Percentiles rank a stretch among this genome's conserved stretches.
These are phyloP conservation scores for Flaveria linearis DNA, from an alignment of 129 eudicot species.

Conservation along the genomic window DNA sequence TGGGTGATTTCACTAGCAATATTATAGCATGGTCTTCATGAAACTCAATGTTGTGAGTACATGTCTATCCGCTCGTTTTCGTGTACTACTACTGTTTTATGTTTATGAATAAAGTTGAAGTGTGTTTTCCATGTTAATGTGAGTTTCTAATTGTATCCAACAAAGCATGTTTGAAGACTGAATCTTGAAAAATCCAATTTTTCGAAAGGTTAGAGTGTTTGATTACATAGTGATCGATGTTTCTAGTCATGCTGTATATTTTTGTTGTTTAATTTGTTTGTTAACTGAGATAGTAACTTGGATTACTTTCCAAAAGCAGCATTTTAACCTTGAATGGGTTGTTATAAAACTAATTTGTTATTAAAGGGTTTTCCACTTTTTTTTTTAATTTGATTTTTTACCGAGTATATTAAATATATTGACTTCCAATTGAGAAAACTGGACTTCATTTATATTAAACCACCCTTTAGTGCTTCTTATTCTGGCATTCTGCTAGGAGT, in stretches of 20 bases:
- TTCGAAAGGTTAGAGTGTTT: slow-evolving; percentile 5
- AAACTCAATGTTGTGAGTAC: slow-evolving; percentile 30
- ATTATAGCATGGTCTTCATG: slow-evolving; percentile 28
- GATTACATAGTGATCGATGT: background rate
- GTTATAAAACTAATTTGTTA: no score
- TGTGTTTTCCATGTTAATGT: slow-evolving; percentile 30
- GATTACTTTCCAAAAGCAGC: background rate
- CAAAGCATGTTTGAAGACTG: slow-evolving; percentile 3
- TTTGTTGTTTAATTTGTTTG: background rate
- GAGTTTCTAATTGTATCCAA: slow-evolving; percentile 26
- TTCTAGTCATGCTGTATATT: background rate
- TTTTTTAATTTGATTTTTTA: no score
- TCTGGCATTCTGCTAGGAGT: no score
- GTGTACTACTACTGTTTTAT: slow-evolving; percentile 34
- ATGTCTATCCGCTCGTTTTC: slow-evolving; percentile 35
- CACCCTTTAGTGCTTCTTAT: no score
- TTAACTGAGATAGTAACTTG: background rate
- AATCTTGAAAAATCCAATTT: slow-evolving; percentile 25
- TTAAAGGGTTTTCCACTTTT: no score
- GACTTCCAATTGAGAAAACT: background rate
- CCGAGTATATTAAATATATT: background rate
- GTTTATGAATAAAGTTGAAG: slow-evolving; percentile 37
- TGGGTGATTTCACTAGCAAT: slow-evolving; percentile 22
- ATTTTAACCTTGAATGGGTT: no score
- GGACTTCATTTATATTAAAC: background rate